Base-by-base conservation (phyloP, 306 rosid species). In the Quercus robur region DNA sequence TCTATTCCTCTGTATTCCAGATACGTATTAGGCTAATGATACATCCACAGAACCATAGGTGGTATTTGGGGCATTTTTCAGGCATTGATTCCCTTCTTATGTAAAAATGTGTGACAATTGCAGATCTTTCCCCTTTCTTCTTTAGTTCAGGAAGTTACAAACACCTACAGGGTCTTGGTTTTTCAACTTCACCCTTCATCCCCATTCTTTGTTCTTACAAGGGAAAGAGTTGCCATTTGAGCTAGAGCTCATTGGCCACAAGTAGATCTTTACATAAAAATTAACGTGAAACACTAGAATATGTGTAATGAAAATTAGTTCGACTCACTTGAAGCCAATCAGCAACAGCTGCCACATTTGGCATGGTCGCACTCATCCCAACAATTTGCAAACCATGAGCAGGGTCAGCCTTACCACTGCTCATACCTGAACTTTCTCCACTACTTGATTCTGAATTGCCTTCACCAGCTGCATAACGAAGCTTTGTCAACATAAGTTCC, bases 301-400 rank as follows among this genome's bases (percentile, higher is more conserved):
- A 28, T 19, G 19, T 21, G 55, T 21, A 21, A 44, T 41, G 51
- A 81, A 44, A 51, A 35, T 77, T 56, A 28, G 78, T 74, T 79
- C 83, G 51, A 63, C 97, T 87, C 84, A 93, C 99, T 87, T 90
- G 94, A 85, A 95, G 99, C 99, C 99, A 95, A 75, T 95, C 95
- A 77, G 99, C 97, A 84, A 95, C 98, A 66, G 97, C 97, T 54
- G 93, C 97, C 73, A 95, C 98, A 74, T 95, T 95, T 71, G 99
- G 99, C 99, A 95, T 95, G 78, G 99, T 95, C 55, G 99, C 99
- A 84, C 99, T 95, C 99, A 95, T 93, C 73, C 99, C 99, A 71
- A 95, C 98, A 84, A 95, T 91, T 85, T 95, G 99, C 85, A 95
- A 85, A 77, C 96, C 97, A 76, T 86, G 90, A 81, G 97, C 91